phyloP scores from a whole-genome alignment of 2,329 filamentous ascomycete species.

The Emergomyces pasteurianus region DNA sequence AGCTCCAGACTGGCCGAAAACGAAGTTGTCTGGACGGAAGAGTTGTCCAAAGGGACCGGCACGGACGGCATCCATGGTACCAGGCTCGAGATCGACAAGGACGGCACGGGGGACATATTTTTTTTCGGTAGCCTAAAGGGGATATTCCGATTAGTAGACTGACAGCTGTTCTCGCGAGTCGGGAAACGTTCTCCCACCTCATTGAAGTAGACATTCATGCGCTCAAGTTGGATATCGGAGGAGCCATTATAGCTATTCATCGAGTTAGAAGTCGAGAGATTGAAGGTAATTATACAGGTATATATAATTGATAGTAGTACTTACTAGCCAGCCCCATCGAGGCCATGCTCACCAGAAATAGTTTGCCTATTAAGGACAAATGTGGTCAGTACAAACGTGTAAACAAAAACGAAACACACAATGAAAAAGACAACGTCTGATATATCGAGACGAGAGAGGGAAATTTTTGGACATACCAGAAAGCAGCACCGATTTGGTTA shows the following conservation, averaged over 20 bases:
- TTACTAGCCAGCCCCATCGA: constrained; percentile 93
- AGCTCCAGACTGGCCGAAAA: constrained; percentile 98
- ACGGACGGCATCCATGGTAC: constrained; percentile 99
- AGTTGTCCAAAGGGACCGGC: constrained; percentile 97
- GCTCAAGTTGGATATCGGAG: constrained; percentile 97
- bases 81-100: constrained; percentile 97
- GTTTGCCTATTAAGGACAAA: constrained; percentile 47
- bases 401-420: constrained; percentile 1
- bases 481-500: constrained; percentile 99
- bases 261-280: constrained; percentile 14
- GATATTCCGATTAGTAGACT: constrained; percentile 1
- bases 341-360: constrained; percentile 85
- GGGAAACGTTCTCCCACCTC: constrained; percentile 46
- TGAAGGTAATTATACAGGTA: neutral
- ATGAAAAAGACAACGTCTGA: too few relatives aligned
- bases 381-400: constrained; percentile 28
- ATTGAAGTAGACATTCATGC: constrained; percentile 99
- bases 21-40: constrained; percentile 99
- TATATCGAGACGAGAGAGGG: neutral
- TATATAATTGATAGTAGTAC: constrained; percentile 28
- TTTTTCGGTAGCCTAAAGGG: constrained; percentile 72
- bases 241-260: constrained; percentile 77
- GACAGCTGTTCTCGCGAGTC: constrained; percentile 5
- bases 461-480: constrained; percentile 56
- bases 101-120: constrained; percentile 99